A percentile compares a stretch with the other conserved stretches of the same genome.
phyloP scores from a whole-genome alignment of 805 yeast species.

The Saturnispora serradocipensis region DNA sequence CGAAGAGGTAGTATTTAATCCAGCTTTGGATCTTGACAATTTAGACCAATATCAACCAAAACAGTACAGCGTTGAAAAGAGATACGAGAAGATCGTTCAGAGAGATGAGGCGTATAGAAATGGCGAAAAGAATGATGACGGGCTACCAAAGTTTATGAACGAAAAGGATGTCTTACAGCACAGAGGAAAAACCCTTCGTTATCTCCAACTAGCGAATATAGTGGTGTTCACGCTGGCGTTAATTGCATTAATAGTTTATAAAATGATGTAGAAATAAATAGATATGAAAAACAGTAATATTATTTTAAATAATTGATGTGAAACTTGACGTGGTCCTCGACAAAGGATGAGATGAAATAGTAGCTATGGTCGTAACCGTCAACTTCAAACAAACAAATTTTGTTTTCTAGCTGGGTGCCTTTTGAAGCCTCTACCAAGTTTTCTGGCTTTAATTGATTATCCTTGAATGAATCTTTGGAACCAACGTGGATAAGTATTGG shows the following conservation, averaged over 20 bases:
- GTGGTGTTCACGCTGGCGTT: background rate
- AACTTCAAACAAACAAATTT: conserved; percentile 50
- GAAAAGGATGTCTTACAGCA: background rate
- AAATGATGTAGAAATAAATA: background rate
- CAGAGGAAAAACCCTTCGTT: background rate
- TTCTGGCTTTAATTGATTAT: conserved; percentile 63
- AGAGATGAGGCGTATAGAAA: background rate
- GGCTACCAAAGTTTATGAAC: background rate
- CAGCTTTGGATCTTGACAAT: conserved; percentile 23
- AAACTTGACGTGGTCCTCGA: conserved; percentile 73
- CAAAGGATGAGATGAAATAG: conserved; percentile 73
- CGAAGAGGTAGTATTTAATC: conserved; percentile 24
- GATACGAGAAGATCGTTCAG: background rate
- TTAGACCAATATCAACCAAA: conserved; percentile 26
- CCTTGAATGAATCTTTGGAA: conserved; percentile 55
- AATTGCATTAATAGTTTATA: background rate
- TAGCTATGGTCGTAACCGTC: conserved; percentile 91
- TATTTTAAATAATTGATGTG: conserved; percentile 52
- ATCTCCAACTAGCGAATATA: background rate
- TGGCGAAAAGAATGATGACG: background rate
- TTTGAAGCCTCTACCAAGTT: conserved; percentile 53
- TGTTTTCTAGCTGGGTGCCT: conserved; percentile 48
- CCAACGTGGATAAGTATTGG: conserved; percentile 78
- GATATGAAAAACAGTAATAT: conserved; percentile 14
- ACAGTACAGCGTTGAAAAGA: conserved; percentile 21